Percentiles rank a stretch among this genome's conserved stretches.
These are phyloP conservation scores for Boletus rufocinnamomeus DNA, from an alignment of 768 basidiomycete species.

Conservation along the genomic window DNA sequence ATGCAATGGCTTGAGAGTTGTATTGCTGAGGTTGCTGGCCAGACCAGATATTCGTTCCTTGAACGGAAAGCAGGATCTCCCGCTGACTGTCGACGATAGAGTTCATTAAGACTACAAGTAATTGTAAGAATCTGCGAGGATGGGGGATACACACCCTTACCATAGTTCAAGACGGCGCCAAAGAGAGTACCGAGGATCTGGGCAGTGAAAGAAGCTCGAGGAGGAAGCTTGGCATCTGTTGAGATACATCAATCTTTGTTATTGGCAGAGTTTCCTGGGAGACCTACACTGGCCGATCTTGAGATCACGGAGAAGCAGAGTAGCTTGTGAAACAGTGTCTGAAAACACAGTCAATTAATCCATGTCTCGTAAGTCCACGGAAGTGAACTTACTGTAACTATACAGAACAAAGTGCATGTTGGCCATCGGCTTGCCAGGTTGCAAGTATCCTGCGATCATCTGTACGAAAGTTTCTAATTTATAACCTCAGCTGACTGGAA, in stretches of 20 bases:
- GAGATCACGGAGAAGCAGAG: constrained; percentile 56
- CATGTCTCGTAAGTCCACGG: constrained; percentile 35
- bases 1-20: constrained; percentile 39
- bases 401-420: constrained; percentile 49
- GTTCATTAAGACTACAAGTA: constrained; percentile 57
- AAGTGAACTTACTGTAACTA: constrained; percentile 43
- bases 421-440: constrained; percentile 41
- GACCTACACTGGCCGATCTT: constrained; percentile 41
- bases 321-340: constrained; percentile 54
- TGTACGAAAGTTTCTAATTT: constrained; percentile 32
- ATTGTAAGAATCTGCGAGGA: not conserved
- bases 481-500: not conserved
- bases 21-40: constrained; percentile 34
- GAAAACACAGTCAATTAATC: constrained; percentile 35
- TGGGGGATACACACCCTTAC: constrained; percentile 25
- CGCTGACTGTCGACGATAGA: constrained; percentile 54
- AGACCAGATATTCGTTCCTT: constrained; percentile 49
- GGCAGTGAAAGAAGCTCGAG: constrained; percentile 61
- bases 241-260: constrained; percentile 39
- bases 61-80: constrained; percentile 50
- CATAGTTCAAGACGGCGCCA: constrained; percentile 49
- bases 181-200: constrained; percentile 59
- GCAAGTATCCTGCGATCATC: constrained; percentile 41
- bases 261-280: not conserved
- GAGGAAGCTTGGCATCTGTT: constrained; percentile 54